Percentiles rank a stretch among this genome's conserved stretches.
Evolutionary conservation across 2,329 filamentous ascomycete species (phyloP).

Genomic region (Colletotrichum nymphaeae): DNA sequence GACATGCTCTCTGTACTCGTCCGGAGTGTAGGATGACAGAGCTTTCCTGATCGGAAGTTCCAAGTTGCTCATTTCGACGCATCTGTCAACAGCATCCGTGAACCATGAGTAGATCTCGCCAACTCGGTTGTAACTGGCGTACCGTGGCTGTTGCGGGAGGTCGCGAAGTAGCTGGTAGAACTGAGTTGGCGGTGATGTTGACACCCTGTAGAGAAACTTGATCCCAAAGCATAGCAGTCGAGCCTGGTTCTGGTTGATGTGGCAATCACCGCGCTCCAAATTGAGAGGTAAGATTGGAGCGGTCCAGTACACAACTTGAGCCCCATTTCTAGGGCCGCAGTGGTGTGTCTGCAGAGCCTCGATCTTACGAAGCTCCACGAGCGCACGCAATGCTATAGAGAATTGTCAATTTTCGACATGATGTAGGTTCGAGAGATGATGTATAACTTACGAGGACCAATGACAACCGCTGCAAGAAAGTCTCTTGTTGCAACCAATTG

Average conservation of each 20-base stretch:
- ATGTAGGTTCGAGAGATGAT: background rate
- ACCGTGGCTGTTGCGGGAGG: conserved; percentile 25
- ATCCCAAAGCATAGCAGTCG: conserved; percentile 23
- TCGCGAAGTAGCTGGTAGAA: conserved; percentile 18
- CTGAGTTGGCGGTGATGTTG: conserved; percentile 8
- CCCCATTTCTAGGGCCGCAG: conserved; percentile 12
- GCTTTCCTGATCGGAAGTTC: conserved; percentile 1
- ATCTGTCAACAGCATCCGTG: conserved; percentile 22
- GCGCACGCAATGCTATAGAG: conserved; percentile 13
- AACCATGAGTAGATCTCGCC: conserved; percentile 32
- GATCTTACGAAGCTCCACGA: conserved; percentile 25
- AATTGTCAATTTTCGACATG: background rate
- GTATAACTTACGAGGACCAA: conserved; percentile 26
- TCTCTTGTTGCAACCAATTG: conserved; percentile 21
- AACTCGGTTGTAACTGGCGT: conserved; percentile 25
- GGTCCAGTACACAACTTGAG: conserved; percentile 26
- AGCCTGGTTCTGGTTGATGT: conserved; percentile 33
- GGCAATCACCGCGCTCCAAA: conserved; percentile 22
- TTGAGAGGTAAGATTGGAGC: conserved; percentile 15
- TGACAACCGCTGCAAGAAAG: conserved; percentile 16
- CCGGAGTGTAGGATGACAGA: background rate
- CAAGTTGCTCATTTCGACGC: conserved; percentile 11
- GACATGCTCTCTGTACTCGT: conserved; percentile 15
- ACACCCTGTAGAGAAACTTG: conserved; percentile 25
- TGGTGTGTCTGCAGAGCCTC: conserved; percentile 22